Percentiles rank a stretch among this genome's conserved stretches.
Conservation (phyloP, 192 early-diverging fungal species). For the Entomortierella beljakovae region DNA sequence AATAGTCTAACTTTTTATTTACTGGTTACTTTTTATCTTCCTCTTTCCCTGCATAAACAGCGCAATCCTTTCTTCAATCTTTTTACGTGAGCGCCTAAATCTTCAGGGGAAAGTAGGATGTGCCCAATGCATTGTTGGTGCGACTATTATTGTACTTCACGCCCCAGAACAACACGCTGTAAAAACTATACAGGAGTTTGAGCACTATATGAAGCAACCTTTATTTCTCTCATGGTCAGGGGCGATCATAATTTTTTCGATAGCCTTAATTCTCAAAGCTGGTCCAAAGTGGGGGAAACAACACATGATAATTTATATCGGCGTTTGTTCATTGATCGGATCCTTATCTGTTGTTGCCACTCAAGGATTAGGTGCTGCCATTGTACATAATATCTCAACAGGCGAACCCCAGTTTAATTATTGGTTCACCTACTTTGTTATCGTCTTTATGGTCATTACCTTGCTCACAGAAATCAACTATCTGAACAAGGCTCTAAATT, state of each 20-base stretch:
- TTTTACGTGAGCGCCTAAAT: constrained; percentile 85
- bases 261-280: constrained; percentile 79
- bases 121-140: constrained; percentile 86
- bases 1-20: not conserved
- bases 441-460: constrained; percentile 78
- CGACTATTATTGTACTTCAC: constrained; percentile 87
- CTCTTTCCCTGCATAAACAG: constrained; percentile 33
- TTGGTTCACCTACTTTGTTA: constrained; percentile 86
- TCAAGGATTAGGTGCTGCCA: constrained; percentile 89
- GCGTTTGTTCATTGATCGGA: constrained; percentile 92
- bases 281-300: constrained; percentile 82
- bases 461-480: constrained; percentile 94
- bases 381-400: constrained; percentile 84
- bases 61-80: constrained; percentile 86
- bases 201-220: constrained; percentile 74
- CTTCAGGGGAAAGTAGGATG: constrained; percentile 90
- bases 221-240: constrained; percentile 82
- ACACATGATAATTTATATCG: constrained; percentile 89
- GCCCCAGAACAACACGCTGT: constrained; percentile 81
- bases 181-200: constrained; percentile 83
- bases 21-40: not conserved
- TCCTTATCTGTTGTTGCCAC: constrained; percentile 89
- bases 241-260: constrained; percentile 67
- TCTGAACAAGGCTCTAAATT: constrained; percentile 94
- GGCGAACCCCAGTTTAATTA: constrained; percentile 87